phyloP scores from a whole-genome alignment of 164 flowering plant species.

The Taxillus chinensis region DNA sequence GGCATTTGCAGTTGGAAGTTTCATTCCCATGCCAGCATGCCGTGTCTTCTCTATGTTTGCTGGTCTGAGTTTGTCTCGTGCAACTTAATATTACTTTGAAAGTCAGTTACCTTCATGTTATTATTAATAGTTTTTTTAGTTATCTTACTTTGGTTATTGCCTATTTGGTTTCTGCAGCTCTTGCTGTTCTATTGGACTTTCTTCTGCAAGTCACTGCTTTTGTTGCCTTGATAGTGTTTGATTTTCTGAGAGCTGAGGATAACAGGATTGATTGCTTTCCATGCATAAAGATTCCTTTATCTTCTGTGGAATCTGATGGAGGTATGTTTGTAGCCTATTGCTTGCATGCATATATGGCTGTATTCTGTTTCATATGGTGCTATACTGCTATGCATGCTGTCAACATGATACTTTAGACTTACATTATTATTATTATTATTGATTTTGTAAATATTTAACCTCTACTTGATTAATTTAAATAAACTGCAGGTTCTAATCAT shows the following conservation, averaged over 20 bases:
- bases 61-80: background rate
- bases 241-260: constrained; percentile 75
- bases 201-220: constrained; percentile 96
- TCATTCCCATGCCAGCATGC: constrained; percentile 2
- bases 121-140: no score
- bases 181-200: constrained; percentile 94
- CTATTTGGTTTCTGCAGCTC: constrained; percentile 36
- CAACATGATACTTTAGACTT: constrained; percentile 2
- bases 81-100: no score
- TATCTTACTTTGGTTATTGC: no score
- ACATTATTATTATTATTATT: background rate
- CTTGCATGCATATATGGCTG: no score
- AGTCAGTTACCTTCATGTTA: no score
- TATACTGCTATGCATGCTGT: no score
- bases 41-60: constrained; percentile 2
- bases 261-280: constrained; percentile 89
- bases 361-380: no score
- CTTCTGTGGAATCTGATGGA: constrained; percentile 34
- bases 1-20: constrained; percentile 2
- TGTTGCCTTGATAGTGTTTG: constrained; percentile 88
- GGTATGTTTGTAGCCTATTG: constrained; percentile 21
- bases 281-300: constrained; percentile 46
- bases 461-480: constrained; percentile 12
- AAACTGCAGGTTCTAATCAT: constrained; percentile 38
- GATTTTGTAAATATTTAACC: background rate